Conservation (phyloP, 2,329 filamentous ascomycete genomes). For the Xylaria sp. region DNA sequence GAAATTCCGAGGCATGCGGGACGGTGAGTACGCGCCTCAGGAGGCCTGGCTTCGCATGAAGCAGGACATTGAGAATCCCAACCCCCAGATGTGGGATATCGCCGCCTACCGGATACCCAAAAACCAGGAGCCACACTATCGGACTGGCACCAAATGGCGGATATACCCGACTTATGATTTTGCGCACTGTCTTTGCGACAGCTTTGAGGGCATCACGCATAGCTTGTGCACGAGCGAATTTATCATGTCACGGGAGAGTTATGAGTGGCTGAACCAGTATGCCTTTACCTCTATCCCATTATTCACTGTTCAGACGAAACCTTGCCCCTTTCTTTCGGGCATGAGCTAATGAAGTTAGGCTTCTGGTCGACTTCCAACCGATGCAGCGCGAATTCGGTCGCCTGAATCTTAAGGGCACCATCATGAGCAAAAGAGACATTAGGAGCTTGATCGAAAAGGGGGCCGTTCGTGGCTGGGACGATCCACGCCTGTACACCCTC, state of each 20-base stretch:
- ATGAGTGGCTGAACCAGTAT: constrained; percentile 85
- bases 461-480: constrained; percentile 88
- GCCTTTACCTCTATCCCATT: constrained; percentile 82
- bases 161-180: constrained; percentile 98
- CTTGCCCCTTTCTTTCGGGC: no score
- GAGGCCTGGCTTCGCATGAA: constrained; percentile 93
- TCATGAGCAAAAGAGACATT: constrained; percentile 86
- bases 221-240: constrained; percentile 94
- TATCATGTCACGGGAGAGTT: constrained; percentile 79
- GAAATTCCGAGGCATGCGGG: constrained; percentile 89
- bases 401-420: constrained; percentile 76
- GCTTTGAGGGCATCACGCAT: constrained; percentile 90
- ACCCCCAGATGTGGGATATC: not conserved
- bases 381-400: constrained; percentile 86
- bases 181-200: constrained; percentile 88
- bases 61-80: constrained; percentile 74
- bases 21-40: constrained; percentile 85
- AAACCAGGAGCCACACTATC: constrained; percentile 74
- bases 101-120: constrained; percentile 51
- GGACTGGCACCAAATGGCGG: constrained; percentile 83
- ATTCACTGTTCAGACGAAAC: no score
- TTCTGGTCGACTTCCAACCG: no score
- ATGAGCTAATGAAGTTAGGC: no score
- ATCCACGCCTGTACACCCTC: constrained; percentile 74
- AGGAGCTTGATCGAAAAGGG: constrained; percentile 77